Evolutionary conservation across 2,329 filamentous ascomycete species (phyloP).

Genomic region (Epichloe elymi): DNA sequence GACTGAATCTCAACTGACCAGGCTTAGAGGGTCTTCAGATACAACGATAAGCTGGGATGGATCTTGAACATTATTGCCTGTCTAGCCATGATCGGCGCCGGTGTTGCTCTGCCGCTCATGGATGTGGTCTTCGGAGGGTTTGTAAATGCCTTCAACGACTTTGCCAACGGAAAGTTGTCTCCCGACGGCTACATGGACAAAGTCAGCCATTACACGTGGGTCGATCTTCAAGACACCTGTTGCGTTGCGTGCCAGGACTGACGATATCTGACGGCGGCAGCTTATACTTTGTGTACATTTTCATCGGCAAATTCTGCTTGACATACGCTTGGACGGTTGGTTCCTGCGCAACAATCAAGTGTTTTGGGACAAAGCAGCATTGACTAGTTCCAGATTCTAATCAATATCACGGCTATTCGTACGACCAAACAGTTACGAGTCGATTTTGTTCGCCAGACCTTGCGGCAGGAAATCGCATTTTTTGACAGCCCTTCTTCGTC

Average conservation of each 20-base stretch:
- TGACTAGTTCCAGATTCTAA: slow-evolving; percentile 15
- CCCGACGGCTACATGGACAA: slow-evolving; percentile 33
- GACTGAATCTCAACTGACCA: background rate
- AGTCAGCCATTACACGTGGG: slow-evolving; percentile 33
- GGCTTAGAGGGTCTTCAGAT: slow-evolving; percentile 23
- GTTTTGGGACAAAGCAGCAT: background rate
- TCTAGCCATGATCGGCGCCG: slow-evolving; percentile 23
- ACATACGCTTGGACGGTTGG: slow-evolving; percentile 40
- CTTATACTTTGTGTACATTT: slow-evolving; percentile 45
- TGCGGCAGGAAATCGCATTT: slow-evolving; percentile 42
- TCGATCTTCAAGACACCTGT: slow-evolving; percentile 1
- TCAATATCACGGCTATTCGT: slow-evolving; percentile 24
- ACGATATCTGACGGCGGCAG: slow-evolving; percentile 16
- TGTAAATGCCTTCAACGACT: slow-evolving; percentile 43
- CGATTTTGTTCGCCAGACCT: slow-evolving; percentile 22
- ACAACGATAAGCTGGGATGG: slow-evolving; percentile 26
- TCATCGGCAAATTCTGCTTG: slow-evolving; percentile 39
- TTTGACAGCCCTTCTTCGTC: slow-evolving; percentile 36
- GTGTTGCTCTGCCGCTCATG: slow-evolving; percentile 37
- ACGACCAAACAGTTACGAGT: slow-evolving; percentile 24
- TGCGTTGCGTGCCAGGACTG: background rate
- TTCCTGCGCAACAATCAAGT: background rate
- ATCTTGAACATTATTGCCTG: slow-evolving; percentile 21
- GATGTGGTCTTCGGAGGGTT: slow-evolving; percentile 44
- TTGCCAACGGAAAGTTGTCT: slow-evolving; percentile 31